Evolutionary conservation across 192 early-diverging fungal genomes (phyloP), one percentile per base, ranked within the genome.

Genomic region (Backusella macrospora): DNA sequence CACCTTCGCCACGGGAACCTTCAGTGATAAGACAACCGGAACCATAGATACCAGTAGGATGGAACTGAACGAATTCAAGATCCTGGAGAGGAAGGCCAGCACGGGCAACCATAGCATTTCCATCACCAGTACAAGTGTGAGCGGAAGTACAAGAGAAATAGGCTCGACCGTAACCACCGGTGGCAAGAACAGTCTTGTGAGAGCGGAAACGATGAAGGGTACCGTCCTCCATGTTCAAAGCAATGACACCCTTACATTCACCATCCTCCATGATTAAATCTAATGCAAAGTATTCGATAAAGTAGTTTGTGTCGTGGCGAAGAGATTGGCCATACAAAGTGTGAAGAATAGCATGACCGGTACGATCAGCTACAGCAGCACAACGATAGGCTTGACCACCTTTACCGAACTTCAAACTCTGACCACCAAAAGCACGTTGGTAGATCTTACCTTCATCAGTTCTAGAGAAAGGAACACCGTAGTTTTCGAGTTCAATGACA

Each of bases 341-440:
- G 86, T 99, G 98, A 72, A 99, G 88, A 75, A 99, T 90, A 14
- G 98, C 90, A 80, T 99, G 98, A 72, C 98, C 98, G 15, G 96
- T 99, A 78, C 98, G 95, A 86, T 99, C 98, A 66, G 98, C 98
- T 45, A 97, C 98, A 72, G 95, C 96, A 80, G 96, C 96, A 78
- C 95, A 97, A 73, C 98, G 96, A 78, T 96, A 93, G 18, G 98
- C 98, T 86, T 99, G 96, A 14, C 98, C 98, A 83, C 94, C 52
- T 23, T 59, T 59, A 76, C 98, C 98, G 78, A 89, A 98, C 71
- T 98, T 94, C 76, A 98, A 87, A 78, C 90, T 93, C 81, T 98
- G 96, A 68, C 98, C 98, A 81, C 98, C 98, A 77, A 99, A 99
- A n/a, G 98, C 95, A 80, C 98, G 93, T 89, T 99, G 98, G 88